These are phyloP conservation scores for Trebouxiophyceae sp. DNA, from an alignment of 163 green algal genomes.

Conservation along the genomic window DNA sequence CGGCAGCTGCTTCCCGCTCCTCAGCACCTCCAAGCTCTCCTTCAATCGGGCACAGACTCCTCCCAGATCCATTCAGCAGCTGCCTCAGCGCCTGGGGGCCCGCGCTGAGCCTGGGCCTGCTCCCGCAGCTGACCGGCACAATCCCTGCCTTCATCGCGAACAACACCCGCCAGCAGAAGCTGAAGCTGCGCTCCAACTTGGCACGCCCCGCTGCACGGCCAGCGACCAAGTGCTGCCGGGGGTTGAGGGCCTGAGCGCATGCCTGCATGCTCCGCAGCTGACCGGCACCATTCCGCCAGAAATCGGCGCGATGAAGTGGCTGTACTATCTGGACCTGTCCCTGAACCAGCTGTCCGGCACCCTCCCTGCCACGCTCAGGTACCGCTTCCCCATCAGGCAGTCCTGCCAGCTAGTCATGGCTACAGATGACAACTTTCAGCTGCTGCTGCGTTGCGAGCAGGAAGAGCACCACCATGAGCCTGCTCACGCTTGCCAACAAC, in stretches of 20 bases:
- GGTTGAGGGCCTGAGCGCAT: no score
- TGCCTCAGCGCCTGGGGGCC: no score
- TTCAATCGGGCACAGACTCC: background rate
- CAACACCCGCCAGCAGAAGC: background rate
- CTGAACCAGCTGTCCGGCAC: slow-evolving; percentile 16
- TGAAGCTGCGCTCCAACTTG: slow-evolving; percentile 2
- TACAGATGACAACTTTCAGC: no score
- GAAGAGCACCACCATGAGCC: background rate
- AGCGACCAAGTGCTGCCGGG: no score
- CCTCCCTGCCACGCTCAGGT: slow-evolving; percentile 11
- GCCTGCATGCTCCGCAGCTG: no score
- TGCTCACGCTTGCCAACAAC: slow-evolving; percentile 17
- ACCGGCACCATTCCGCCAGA: slow-evolving; percentile 20
- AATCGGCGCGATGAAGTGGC: slow-evolving; percentile 5
- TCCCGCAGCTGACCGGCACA: slow-evolving; percentile 7
- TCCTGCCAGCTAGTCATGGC: no score
- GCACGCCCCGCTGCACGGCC: no score
- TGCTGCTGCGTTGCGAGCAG: background rate
- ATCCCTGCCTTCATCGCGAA: slow-evolving; percentile 13
- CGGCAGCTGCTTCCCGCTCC: background rate
- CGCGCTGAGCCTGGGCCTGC: no score
- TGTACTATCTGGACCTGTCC: slow-evolving; percentile 25
- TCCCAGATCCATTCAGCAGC: no score
- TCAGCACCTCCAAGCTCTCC: background rate
- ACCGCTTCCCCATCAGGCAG: no score